Evolutionary conservation across 352 stramenopile genomes (phyloP), one percentile per base, ranked within the genome.

Genomic region (Globisporangium canariense): DNA sequence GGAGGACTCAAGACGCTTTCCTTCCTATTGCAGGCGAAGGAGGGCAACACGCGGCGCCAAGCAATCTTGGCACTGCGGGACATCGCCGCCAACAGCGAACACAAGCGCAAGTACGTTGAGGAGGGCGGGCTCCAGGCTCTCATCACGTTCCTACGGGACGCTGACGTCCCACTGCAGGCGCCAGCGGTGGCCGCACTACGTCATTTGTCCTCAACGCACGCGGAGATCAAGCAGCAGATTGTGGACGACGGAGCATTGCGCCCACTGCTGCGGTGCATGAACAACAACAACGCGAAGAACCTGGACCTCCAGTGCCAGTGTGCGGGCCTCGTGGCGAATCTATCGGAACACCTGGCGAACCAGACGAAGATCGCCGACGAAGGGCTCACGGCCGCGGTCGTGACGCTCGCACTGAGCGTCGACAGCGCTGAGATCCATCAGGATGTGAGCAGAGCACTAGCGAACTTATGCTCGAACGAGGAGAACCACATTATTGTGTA

Each of bases 381-480:
- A 77, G 92, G 89, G 1, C 74, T 94, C 34, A 89, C 96, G 4
- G 70, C 80, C 6, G 87, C 89, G 8, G 75, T 99, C 9, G 83
- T 96, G 45, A 59, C 76, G 30, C 79, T 99, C 43, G 78, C 81
- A 1, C 63, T 79, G 4, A 65, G 71, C 0, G 79, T 86, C 25
- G 86, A 97, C 30, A 90, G 95, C 69, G 77, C 85, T 8, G 95
- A 99, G 71, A 97, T 98, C 38, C 89, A 97, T 51, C 95, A 98
- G 76, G 97, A 99, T 67, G 90, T 94, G 43, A 88, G 88, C 30
- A 84, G 95, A 10, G 75, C 91, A 8, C 71, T 99, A 13, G 96
- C 95, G 4, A 98, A 99, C 64, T 61, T 98, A 16, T 92, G 81
- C 66, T 93, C 90, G 34, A 98, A 98, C 71, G 96, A 98, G 56